These are phyloP conservation scores for Mucor mucedo DNA, from an alignment of 371 early-diverging fungal species.

Conservation along the genomic window DNA sequence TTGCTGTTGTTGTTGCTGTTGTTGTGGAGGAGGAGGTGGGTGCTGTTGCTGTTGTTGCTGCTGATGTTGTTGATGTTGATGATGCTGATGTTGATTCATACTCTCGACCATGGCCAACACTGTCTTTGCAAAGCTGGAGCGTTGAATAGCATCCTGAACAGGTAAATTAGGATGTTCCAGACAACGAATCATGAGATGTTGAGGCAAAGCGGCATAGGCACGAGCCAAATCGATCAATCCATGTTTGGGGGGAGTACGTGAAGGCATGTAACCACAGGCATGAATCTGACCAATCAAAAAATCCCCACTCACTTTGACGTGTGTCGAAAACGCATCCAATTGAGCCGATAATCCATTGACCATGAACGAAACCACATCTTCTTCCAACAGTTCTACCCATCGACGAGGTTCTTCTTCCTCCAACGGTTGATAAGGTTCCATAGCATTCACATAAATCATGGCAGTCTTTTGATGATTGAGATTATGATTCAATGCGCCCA, in stretches of 20 bases:
- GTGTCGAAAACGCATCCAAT: constrained; percentile 35
- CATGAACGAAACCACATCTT: constrained; percentile 38
- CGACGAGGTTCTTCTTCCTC: constrained; percentile 38
- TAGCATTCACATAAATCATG: constrained; percentile 32
- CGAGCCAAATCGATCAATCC: constrained; percentile 38
- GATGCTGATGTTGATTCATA: constrained; percentile 12
- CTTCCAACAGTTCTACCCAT: constrained; percentile 42
- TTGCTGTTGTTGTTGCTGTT: constrained; percentile 7
- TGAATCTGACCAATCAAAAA: constrained; percentile 30
- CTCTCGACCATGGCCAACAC: constrained; percentile 22
- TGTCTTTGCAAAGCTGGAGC: constrained; percentile 38
- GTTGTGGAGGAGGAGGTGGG: background rate
- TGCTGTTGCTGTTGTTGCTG: constrained; percentile 12
- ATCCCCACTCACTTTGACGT: constrained; percentile 34
- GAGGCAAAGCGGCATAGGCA: constrained; percentile 40
- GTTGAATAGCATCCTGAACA: constrained; percentile 41
- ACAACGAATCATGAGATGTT: constrained; percentile 42
- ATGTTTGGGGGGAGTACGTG: constrained; percentile 35
- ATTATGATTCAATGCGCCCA: constrained; percentile 31
- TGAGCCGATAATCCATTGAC: constrained; percentile 29
- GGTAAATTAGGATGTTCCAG: constrained; percentile 42
- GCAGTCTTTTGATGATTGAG: constrained; percentile 30
- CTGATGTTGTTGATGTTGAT: background rate
- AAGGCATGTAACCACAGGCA: constrained; percentile 40
- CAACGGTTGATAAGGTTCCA: constrained; percentile 35